phyloP scores from a whole-genome alignment of 2,329 filamentous ascomycete genomes.

The Beauveria bassiana region DNA sequence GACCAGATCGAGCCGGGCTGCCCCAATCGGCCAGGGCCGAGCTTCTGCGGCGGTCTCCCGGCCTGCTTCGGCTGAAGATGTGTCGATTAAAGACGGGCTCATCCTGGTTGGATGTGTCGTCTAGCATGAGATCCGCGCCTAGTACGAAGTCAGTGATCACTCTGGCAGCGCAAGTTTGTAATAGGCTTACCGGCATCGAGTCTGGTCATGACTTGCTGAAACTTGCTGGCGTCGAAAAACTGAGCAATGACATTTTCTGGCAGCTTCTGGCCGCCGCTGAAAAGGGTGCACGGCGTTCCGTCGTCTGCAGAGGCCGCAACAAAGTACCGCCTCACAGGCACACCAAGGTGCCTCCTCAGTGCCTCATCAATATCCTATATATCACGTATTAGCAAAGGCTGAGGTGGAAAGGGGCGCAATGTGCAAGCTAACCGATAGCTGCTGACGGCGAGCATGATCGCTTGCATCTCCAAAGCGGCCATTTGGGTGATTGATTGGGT shows the following conservation, averaged over 20 bases:
- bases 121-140: constrained; percentile 27
- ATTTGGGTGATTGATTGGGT: constrained; percentile 21
- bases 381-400: not conserved
- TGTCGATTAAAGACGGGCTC: constrained; percentile 19
- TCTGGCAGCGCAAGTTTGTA: not conserved
- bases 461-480: constrained; percentile 27
- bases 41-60: constrained; percentile 24
- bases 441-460: constrained; percentile 28
- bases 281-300: constrained; percentile 37
- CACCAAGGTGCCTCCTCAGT: constrained; percentile 43
- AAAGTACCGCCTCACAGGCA: constrained; percentile 44
- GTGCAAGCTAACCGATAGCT: not conserved
- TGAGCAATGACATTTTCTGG: constrained; percentile 31
- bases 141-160: not conserved
- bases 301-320: constrained; percentile 43
- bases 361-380: constrained; percentile 43
- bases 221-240: constrained; percentile 40
- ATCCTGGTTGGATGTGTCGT: constrained; percentile 24
- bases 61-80: constrained; percentile 20
- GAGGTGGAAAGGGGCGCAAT: not conserved
- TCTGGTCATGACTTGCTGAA: constrained; percentile 30
- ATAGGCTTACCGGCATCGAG: constrained; percentile 27
- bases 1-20: constrained; percentile 20
- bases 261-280: constrained; percentile 33
- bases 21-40: constrained; percentile 27